Base-by-base conservation (phyloP, 23 red algal species). In the Gracilaria vermiculophylla region DNA sequence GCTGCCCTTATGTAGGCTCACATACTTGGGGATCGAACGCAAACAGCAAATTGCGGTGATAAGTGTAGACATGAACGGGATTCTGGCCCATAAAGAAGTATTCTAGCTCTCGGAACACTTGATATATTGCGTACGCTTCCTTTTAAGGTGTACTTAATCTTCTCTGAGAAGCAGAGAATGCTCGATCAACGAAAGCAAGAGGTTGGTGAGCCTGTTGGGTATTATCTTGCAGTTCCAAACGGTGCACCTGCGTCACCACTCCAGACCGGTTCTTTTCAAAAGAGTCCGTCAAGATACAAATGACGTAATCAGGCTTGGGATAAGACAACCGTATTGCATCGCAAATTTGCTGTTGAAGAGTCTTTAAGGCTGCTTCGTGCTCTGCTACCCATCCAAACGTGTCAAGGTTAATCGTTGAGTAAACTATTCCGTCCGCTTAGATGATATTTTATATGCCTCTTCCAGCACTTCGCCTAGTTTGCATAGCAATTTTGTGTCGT, bases 141-240 rank as follows among this genome's bases (percentile, higher is more conserved):
- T 86, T 86, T 44, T 73, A 62, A 10, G 51, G 51, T 54, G 81
- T 86, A 41, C 62, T 50, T 64, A 62, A 86, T 15, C 44, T 72
- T n/a, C 5, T 2, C 42, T 74, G 61, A 9, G 62, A 9, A n/a
- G 34, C 2, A 35, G 25, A 33, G n/a, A 86, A 86, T 24, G 47
- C 48, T 35, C 29, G 25, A 11, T 43, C 61, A 55, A 86, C 19
- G 32, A 86, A 86, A 11, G 81, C 81, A 34, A 86, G 35, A 1
- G 81, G 81, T 62, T 72, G 35, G 62, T 86, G 58, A 0, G 8
- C 5, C 19, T 82, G 51, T 29, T 86, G 2, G 48, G 5, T 12
- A 8, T 35, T 8, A 0, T 35, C 7, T 5, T 86, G 7, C 16
- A 52, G 41, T 20, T 86, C 3, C 36, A 19, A 29, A 16, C 2